These are phyloP conservation scores for Phytophthora pluvialis DNA, from an alignment of 352 stramenopile species.

Conservation along the genomic window DNA sequence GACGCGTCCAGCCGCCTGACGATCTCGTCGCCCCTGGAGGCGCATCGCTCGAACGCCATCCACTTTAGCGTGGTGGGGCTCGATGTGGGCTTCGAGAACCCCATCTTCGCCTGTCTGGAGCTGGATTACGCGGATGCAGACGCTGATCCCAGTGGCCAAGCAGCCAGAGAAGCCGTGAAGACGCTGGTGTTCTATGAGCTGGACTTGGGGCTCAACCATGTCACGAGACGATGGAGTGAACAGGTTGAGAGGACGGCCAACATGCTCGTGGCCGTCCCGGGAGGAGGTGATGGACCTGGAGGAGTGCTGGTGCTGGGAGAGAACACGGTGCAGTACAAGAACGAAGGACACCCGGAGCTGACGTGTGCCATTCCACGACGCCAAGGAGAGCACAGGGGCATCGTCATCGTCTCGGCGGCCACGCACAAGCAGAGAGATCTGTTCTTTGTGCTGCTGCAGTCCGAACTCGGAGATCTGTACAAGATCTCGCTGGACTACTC, in stretches of 20 bases:
- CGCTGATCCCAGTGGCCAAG: conserved; percentile 76
- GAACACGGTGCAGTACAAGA: conserved; percentile 97
- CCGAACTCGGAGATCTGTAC: conserved; percentile 98
- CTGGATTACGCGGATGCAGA: conserved; percentile 94
- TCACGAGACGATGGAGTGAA: conserved; percentile 96
- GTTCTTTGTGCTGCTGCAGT: conserved; percentile 98
- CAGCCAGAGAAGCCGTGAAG: conserved; percentile 86
- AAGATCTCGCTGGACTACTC: conserved; percentile 96
- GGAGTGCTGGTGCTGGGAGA: conserved; percentile 97
- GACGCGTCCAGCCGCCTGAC: conserved; percentile 94
- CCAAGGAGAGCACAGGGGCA: conserved; percentile 76
- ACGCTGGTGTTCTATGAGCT: conserved; percentile 99
- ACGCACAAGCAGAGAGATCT: conserved; percentile 95
- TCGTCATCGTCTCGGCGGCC: conserved; percentile 93
- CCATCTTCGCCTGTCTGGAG: conserved; percentile 98
- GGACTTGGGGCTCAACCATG: conserved; percentile 99
- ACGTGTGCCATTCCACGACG: conserved; percentile 80
- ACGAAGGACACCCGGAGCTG: conserved; percentile 90
- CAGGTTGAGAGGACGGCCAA: conserved; percentile 91
- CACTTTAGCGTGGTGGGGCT: conserved; percentile 95
- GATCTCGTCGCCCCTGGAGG: conserved; percentile 98
- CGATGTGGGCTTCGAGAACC: conserved; percentile 99
- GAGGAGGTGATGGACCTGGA: conserved; percentile 82
- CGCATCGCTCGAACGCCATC: conserved; percentile 96
- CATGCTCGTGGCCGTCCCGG: conserved; percentile 92